Percentiles rank a stretch among this genome's conserved stretches.
phyloP scores from a whole-genome alignment of 148 eudicot species.

The Pouteria glomerata region DNA sequence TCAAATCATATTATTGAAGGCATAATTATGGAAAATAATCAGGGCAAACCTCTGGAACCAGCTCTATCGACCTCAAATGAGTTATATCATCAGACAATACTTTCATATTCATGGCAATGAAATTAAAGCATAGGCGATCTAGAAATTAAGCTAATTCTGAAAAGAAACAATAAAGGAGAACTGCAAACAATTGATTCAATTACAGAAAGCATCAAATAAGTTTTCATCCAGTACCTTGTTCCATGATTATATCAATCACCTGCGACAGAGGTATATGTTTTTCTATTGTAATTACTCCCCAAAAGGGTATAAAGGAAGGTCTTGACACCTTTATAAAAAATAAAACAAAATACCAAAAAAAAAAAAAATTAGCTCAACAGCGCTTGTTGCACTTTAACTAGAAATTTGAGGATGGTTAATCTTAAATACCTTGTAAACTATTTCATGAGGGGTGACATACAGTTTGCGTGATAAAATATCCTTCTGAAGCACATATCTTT shows the following conservation, averaged over 20 bases:
- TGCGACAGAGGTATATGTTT: constrained; percentile 58
- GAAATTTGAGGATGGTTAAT: not conserved
- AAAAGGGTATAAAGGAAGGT: constrained; percentile 71
- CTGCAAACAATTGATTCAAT: no score
- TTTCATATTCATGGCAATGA: no score
- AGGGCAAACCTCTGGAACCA: no score
- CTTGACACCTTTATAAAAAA: constrained; percentile 71
- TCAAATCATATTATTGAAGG: no score
- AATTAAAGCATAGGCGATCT: no score
- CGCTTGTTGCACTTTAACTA: not conserved
- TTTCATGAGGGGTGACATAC: constrained; percentile 58
- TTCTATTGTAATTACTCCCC: constrained; percentile 44
- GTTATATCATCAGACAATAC: no score
- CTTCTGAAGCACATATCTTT: constrained; percentile 65
- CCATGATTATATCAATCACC: constrained; percentile 67
- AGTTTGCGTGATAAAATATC: constrained; percentile 64
- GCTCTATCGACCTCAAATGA: no score
- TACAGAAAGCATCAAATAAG: not conserved
- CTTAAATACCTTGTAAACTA: constrained; percentile 72
- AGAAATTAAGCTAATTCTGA: no score
- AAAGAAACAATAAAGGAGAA: no score
- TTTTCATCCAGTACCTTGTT: constrained; percentile 54
- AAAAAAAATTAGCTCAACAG: not conserved
- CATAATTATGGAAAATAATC: no score
- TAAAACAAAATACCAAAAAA: constrained; percentile 5